A percentile compares a stretch with the other conserved stretches of the same genome.
Evolutionary conservation across 2,329 filamentous ascomycete species (phyloP).

Genomic region (Aspergillus ruber): DNA sequence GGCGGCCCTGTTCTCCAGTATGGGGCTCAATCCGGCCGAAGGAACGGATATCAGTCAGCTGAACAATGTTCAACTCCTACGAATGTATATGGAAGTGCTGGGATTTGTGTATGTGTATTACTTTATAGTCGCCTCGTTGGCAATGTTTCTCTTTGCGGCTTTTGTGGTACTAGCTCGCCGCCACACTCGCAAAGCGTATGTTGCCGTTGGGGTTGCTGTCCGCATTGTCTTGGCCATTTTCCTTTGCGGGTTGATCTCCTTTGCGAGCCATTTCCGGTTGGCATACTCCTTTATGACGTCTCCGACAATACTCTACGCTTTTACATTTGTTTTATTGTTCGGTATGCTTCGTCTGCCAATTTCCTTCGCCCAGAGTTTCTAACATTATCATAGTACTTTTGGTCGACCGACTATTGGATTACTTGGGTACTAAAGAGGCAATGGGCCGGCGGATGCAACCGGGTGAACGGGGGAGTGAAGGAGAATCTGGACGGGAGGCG

Average conservation of each 20-base stretch:
- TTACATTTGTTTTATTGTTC: slow-evolving; percentile 24
- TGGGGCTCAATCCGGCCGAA: slow-evolving; percentile 30
- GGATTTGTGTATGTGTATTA: slow-evolving; percentile 37
- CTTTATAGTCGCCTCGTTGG: slow-evolving; percentile 30
- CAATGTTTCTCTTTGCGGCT: slow-evolving; percentile 31
- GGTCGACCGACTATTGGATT: slow-evolving; percentile 31
- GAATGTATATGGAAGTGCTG: slow-evolving; percentile 32
- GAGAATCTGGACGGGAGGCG: slow-evolving; percentile 10
- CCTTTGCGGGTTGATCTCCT: slow-evolving; percentile 23
- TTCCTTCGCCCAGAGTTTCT: slow-evolving; percentile 4
- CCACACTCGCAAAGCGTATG: slow-evolving; percentile 16
- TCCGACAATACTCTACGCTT: slow-evolving; percentile 32
- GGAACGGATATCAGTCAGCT: slow-evolving; percentile 20
- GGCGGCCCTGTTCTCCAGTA: slow-evolving; percentile 34
- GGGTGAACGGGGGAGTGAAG: slow-evolving; percentile 6
- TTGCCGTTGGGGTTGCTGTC: slow-evolving; percentile 19
- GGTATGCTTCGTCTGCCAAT: slow-evolving; percentile 15
- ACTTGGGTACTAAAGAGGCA: slow-evolving; percentile 15
- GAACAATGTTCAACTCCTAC: slow-evolving; percentile 25
- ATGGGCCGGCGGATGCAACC: slow-evolving; percentile 19
- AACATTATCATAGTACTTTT: slow-evolving; percentile 20
- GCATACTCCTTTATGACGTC: slow-evolving; percentile 36
- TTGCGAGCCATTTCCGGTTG: slow-evolving; percentile 26
- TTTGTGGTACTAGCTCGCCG: slow-evolving; percentile 26
- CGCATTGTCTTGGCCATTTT: slow-evolving; percentile 24